These are phyloP conservation scores for Globisporangium solare DNA, from an alignment of 352 stramenopile genomes.

Conservation along the genomic window DNA sequence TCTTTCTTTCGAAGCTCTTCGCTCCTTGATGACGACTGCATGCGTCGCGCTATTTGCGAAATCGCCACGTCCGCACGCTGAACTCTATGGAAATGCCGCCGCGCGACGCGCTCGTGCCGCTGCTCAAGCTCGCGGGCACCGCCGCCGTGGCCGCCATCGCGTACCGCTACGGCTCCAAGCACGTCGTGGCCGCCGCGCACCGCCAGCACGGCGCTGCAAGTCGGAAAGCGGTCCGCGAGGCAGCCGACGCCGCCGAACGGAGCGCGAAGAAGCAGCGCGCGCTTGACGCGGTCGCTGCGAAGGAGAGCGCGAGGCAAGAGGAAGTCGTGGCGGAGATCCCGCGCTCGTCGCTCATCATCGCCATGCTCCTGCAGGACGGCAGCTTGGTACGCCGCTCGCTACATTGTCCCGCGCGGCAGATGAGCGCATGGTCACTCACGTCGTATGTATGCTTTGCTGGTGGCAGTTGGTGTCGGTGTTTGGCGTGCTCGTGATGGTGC, in stretches of 20 bases:
- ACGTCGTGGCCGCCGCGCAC: constrained; percentile 12
- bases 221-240: not conserved
- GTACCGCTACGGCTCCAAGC: constrained; percentile 17
- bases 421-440: too few species aligned
- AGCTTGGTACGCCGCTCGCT: constrained; percentile 28
- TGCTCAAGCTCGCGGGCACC: constrained; percentile 33
- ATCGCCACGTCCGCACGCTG: too few species aligned
- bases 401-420: not conserved
- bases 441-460: too few species aligned
- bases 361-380: constrained; percentile 45
- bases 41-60: too few species aligned
- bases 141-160: constrained; percentile 24
- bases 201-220: constrained; percentile 17
- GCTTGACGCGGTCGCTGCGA: not conserved
- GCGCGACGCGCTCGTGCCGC: constrained; percentile 24
- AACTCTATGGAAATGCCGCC: constrained; percentile 11
- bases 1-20: too few species aligned
- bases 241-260: not conserved
- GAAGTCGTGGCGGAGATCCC: constrained; percentile 11
- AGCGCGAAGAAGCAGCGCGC: not conserved
- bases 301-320: constrained; percentile 4
- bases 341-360: constrained; percentile 26
- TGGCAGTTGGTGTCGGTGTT: constrained; percentile 32
- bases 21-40: too few species aligned
- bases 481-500: constrained; percentile 48